These are phyloP conservation scores for Umbellularia californica DNA, from an alignment of 164 flowering plant species.

Conservation along the genomic window DNA sequence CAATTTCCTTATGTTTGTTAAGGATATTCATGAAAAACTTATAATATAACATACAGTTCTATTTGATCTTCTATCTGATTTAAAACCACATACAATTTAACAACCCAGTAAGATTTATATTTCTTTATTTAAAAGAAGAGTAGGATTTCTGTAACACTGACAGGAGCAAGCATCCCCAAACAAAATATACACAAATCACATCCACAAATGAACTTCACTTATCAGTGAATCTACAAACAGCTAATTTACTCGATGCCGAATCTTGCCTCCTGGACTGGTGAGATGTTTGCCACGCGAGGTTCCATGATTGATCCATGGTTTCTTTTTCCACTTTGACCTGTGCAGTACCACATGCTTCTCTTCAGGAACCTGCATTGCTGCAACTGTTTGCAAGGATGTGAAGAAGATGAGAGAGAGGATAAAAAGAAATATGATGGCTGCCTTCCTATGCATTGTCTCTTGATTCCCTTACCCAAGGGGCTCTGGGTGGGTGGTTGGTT, in stretches of 20 bases:
- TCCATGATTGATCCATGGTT: conserved; percentile 56
- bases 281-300: conserved; percentile 51
- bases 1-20: no score
- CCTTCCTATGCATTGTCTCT: conserved; percentile 17
- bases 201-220: neutral
- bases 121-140: no score
- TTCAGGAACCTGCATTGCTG: neutral
- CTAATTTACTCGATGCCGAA: conserved; percentile 23
- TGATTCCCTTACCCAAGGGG: neutral
- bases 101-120: no score
- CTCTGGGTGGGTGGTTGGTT: neutral
- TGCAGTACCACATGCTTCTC: neutral
- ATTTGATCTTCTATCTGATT: no score
- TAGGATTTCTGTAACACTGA: no score
- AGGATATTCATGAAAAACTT: no score
- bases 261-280: conserved; percentile 26
- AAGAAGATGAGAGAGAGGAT: conserved; percentile 15
- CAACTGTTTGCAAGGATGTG: conserved; percentile 7
- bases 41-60: no score
- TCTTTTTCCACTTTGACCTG: conserved; percentile 21
- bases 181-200: neutral
- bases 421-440: conserved; percentile 6
- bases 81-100: no score
- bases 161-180: no score
- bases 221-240: conserved; percentile 13